A percentile compares a stretch with the other conserved stretches of the same genome.
Conservation (phyloP, 2,329 filamentous ascomycete genomes). For the Clathrospora elynae region DNA sequence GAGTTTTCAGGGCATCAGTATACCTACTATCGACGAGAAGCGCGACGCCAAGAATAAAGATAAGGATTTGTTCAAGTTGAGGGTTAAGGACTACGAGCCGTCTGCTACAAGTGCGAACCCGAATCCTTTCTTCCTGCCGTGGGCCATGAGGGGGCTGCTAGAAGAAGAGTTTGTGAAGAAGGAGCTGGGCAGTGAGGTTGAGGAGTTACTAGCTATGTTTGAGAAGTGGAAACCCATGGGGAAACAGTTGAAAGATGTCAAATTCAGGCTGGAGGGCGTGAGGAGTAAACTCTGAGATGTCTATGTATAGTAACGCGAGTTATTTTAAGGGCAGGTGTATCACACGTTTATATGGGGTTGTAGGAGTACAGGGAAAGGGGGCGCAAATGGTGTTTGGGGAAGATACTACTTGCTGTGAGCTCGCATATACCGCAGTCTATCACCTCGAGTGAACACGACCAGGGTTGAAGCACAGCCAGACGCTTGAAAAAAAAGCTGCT, state of each 20-base stretch:
- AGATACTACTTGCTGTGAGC: background rate
- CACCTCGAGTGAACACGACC: no score
- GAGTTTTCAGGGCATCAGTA: slow-evolving; percentile 39
- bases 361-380: no score
- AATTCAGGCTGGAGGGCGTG: slow-evolving; percentile 90
- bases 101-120: slow-evolving; percentile 49
- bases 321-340: no score
- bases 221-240: slow-evolving; percentile 90
- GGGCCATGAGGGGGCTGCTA: slow-evolving; percentile 90
- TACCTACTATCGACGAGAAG: slow-evolving; percentile 38
- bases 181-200: slow-evolving; percentile 76
- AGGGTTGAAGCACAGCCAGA: no score
- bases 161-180: slow-evolving; percentile 90
- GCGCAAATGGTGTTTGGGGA: no score
- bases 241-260: slow-evolving; percentile 93
- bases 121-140: slow-evolving; percentile 91
- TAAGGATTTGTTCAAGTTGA: slow-evolving; percentile 36
- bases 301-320: no score
- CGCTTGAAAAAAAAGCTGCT: no score
- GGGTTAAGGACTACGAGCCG: slow-evolving; percentile 42
- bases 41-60: slow-evolving; percentile 16
- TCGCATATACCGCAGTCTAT: no score
- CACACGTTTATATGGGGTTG: no score
- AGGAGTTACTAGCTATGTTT: slow-evolving; percentile 81
- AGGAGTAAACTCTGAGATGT: slow-evolving; percentile 73